Evolutionary conservation across 495 filamentous ascomycete genomes (phyloP).

Genomic region (Neurospora sp.): DNA sequence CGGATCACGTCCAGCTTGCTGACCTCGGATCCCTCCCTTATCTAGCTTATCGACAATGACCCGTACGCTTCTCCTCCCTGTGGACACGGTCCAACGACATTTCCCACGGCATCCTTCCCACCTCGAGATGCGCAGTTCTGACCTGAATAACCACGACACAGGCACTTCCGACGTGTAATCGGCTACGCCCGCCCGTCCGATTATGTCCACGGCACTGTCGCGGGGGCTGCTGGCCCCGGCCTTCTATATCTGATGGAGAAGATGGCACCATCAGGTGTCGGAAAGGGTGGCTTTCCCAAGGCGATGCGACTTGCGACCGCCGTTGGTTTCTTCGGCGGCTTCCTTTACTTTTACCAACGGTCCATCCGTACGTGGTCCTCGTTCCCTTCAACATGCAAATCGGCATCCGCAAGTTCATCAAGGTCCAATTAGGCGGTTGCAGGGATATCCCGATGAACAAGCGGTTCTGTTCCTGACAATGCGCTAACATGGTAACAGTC

Average conservation of each 20-base stretch:
- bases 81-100: neutral
- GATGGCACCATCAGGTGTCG: constrained; percentile 69
- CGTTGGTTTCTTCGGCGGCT: constrained; percentile 64
- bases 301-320: constrained; percentile 68
- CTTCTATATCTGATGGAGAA: constrained; percentile 70
- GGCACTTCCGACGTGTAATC: constrained; percentile 82
- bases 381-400: neutral
- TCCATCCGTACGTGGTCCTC: constrained; percentile 42
- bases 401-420: neutral
- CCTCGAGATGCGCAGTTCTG: constrained; percentile 6
- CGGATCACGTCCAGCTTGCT: neutral
- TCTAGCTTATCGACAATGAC: constrained; percentile 91
- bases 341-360: constrained; percentile 69
- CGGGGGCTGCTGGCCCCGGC: constrained; percentile 58
- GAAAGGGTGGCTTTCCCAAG: constrained; percentile 66
- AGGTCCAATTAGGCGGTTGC: neutral
- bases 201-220: constrained; percentile 58
- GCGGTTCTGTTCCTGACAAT: neutral
- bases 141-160: constrained; percentile 27
- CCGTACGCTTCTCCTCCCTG: constrained; percentile 55
- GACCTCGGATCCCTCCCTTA: neutral
- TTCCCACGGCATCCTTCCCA: neutral
- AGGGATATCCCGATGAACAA: neutral
- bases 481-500: constrained; percentile 33
- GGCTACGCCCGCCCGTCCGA: constrained; percentile 77